A percentile compares a stretch with the other conserved stretches of the same genome.
Evolutionary conservation across 2,329 filamentous ascomycete species (phyloP).

Genomic region (Albophoma yamanashiensis): DNA sequence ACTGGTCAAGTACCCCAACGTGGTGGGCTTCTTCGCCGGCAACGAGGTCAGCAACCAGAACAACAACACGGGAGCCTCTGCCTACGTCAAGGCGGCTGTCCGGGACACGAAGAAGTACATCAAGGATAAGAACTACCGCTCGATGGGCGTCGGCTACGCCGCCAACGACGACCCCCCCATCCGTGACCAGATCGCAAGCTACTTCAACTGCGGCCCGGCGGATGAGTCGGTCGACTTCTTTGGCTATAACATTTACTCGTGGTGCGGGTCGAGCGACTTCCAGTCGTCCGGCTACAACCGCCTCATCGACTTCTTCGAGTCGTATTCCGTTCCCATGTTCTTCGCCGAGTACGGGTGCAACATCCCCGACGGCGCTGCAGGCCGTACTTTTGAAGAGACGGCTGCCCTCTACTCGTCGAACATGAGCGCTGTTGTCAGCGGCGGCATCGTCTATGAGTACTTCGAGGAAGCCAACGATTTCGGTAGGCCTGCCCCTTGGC

Average conservation of each 20-base stretch:
- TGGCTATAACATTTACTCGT: slow-evolving; percentile 99
- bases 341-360: slow-evolving; percentile 99
- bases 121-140: slow-evolving; percentile 69
- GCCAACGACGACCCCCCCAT: slow-evolving; percentile 86
- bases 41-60: slow-evolving; percentile 90
- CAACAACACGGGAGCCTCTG: slow-evolving; percentile 82
- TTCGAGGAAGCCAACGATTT: slow-evolving; percentile 86
- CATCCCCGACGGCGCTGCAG: slow-evolving; percentile 43
- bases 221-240: slow-evolving; percentile 79
- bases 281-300: slow-evolving; percentile 66
- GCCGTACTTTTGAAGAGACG: slow-evolving; percentile 79
- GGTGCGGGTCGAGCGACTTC: slow-evolving; percentile 83
- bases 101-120: slow-evolving; percentile 95
- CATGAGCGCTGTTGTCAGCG: slow-evolving; percentile 84
- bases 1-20: slow-evolving; percentile 75
- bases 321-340: slow-evolving; percentile 91
- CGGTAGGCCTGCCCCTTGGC: slow-evolving; percentile 34
- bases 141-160: slow-evolving; percentile 85
- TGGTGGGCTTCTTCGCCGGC: slow-evolving; percentile 94
- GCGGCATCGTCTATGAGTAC: slow-evolving; percentile 99
- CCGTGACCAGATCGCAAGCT: slow-evolving; percentile 71
- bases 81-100: slow-evolving; percentile 95
- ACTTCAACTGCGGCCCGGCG: slow-evolving; percentile 79
- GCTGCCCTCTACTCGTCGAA: slow-evolving; percentile 64
- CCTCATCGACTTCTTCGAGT: slow-evolving; percentile 75